Evolutionary conservation across 352 stramenopile genomes (phyloP), one percentile per base, ranked within the genome.

Genomic region (Pythium coloratum): DNA sequence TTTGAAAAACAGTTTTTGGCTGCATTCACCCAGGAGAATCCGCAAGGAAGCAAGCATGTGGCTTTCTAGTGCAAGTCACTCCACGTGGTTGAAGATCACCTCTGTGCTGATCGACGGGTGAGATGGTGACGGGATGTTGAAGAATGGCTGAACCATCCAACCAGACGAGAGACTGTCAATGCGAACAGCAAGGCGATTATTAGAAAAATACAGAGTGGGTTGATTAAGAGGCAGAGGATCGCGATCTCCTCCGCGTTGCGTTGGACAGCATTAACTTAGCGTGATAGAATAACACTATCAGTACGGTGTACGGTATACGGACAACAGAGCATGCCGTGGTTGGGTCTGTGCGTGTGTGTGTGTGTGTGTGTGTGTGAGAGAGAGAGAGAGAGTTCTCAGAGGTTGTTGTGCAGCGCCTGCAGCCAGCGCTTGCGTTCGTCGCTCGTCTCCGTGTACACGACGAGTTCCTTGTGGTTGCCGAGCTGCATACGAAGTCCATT

Each of bases 401-500:
- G 59, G 51, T 65, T 72, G 62, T 71, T 88, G 59, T 81, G 78
- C 38, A 90, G 66, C 33, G 76, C 80, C 20, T 74, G 62, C 60
- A 88, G 70, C 82, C 82, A 91, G 62, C 73, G 69, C 32, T 83
- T 69, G 38, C 68, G 73, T 51, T 91, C 80, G 2, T 60, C 74
- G 51, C 75, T 70, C 42, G 84, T 76, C 8, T 75, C 69, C 0
- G 80, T 72, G 56, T 78, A 69, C 69, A 86, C 75, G 49, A 72
- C 76, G 24, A 91, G 57, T 44, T 89, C 74, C 73, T 82, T 86
- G 79, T 83, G 65, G 51, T 80, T 73, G 64, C 76, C 73, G 10
- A 91, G 51, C 18, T 79, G 74, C 42, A 91, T 73, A 57, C 74
- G 80, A 16, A 91, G 67, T 5, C 77, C 78, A 55, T 86, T 42